Percentiles rank a stretch among this genome's conserved stretches.
Evolutionary conservation across 352 stramenopile genomes (phyloP).

Genomic region (Phytophthora pluvialis): DNA sequence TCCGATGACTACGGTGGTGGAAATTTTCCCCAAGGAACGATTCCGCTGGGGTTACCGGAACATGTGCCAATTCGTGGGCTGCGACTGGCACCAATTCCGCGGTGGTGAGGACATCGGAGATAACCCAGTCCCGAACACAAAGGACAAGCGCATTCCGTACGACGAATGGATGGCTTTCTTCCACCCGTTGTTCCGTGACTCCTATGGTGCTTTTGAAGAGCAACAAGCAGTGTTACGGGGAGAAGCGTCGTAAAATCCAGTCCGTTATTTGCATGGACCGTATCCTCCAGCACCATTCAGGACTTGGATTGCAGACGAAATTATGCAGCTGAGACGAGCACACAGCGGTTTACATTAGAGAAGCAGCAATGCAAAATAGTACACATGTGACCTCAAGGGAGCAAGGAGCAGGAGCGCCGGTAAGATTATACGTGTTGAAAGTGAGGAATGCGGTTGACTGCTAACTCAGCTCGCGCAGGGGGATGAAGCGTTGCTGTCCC

Average conservation of each 20-base stretch:
- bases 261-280: constrained; percentile 28
- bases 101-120: constrained; percentile 45
- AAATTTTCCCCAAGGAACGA: constrained; percentile 72
- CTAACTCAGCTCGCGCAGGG: constrained; percentile 3
- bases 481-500: constrained; percentile 4
- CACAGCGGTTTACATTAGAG: constrained; percentile 24
- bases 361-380: constrained; percentile 24
- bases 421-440: constrained; percentile 29
- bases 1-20: constrained; percentile 59
- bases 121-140: constrained; percentile 42
- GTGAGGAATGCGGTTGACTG: constrained; percentile 10
- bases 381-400: constrained; percentile 14
- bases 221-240: constrained; percentile 30
- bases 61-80: constrained; percentile 75
- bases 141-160: constrained; percentile 60
- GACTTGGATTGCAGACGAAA: not conserved
- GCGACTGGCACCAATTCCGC: constrained; percentile 69
- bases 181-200: constrained; percentile 41
- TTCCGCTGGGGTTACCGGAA: constrained; percentile 80
- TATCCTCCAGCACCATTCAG: not conserved
- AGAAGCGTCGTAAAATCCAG: constrained; percentile 21
- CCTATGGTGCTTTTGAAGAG: constrained; percentile 31
- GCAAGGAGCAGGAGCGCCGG: constrained; percentile 10
- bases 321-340: constrained; percentile 2
- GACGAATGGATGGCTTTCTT: constrained; percentile 68